Conservation (phyloP, 805 yeast species). For the Metschnikowia lachancei region DNA sequence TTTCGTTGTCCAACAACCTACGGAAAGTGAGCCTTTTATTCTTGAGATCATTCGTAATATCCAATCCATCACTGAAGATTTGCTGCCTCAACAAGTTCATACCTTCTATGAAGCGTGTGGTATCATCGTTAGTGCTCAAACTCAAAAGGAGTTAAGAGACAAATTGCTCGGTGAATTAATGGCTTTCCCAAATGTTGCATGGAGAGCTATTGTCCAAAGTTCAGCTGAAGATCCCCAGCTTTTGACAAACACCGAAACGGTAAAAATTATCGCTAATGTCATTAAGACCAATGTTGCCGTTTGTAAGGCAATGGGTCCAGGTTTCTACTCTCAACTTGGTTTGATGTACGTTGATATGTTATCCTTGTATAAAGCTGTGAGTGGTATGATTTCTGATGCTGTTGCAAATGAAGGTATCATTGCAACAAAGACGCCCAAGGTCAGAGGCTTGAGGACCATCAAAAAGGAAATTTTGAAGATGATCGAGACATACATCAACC, state of each 20-base stretch:
- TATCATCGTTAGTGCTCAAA: conserved; percentile 84
- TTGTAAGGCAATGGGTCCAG: conserved; percentile 91
- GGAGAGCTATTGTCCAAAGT: conserved; percentile 84
- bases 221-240: conserved; percentile 81
- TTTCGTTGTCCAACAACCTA: conserved; percentile 82
- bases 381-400: conserved; percentile 75
- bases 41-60: conserved; percentile 83
- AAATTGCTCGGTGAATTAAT: conserved; percentile 73
- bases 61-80: conserved; percentile 82
- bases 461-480: conserved; percentile 89
- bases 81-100: conserved; percentile 96
- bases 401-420: conserved; percentile 79
- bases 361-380: conserved; percentile 82
- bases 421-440: conserved; percentile 93
- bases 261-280: conserved; percentile 88
- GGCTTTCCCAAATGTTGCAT: conserved; percentile 91
- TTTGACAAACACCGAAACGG: conserved; percentile 75
- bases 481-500: conserved; percentile 82
- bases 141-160: conserved; percentile 64
- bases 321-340: conserved; percentile 84
- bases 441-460: conserved; percentile 91
- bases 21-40: conserved; percentile 86
- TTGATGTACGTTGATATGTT: conserved; percentile 86
- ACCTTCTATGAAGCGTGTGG: conserved; percentile 98
- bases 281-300: conserved; percentile 94